Evolutionary conservation across 2,329 filamentous ascomycete genomes (phyloP).

Genomic region (Verticillium dahliae): DNA sequence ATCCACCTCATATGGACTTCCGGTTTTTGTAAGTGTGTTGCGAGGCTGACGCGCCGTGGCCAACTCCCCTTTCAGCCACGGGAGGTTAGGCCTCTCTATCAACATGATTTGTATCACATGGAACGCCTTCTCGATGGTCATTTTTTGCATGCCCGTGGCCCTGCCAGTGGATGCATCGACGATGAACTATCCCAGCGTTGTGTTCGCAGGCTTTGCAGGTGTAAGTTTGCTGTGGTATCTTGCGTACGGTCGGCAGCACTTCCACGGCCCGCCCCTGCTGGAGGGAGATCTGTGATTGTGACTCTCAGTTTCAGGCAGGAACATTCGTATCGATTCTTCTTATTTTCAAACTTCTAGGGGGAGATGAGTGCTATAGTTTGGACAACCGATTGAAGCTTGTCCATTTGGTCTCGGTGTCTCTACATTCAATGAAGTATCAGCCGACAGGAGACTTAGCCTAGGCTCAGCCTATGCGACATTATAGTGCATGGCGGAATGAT

Average conservation of each 20-base stretch:
- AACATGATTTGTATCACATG: slow-evolving; percentile 63
- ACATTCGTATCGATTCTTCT: too few relatives aligned
- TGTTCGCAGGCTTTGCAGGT: slow-evolving; percentile 55
- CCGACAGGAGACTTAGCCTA: too few relatives aligned
- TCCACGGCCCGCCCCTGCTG: slow-evolving; percentile 45
- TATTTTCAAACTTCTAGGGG: too few relatives aligned
- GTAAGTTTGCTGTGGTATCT: slow-evolving; percentile 60
- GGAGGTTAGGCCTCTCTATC: slow-evolving; percentile 60
- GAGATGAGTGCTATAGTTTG: too few relatives aligned
- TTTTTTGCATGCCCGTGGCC: slow-evolving; percentile 70
- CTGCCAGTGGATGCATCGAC: slow-evolving; percentile 46
- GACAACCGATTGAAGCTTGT: too few relatives aligned
- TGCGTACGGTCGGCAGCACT: slow-evolving; percentile 54
- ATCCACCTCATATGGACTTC: slow-evolving; percentile 67
- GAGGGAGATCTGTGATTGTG: too few relatives aligned
- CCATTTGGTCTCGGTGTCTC: too few relatives aligned
- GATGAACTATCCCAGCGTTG: slow-evolving; percentile 66
- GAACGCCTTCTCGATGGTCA: slow-evolving; percentile 62
- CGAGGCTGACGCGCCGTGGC: slow-evolving; percentile 58
- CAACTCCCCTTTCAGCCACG: slow-evolving; percentile 61
- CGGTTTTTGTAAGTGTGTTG: slow-evolving; percentile 65
- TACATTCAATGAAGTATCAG: too few relatives aligned
- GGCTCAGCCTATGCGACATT: too few relatives aligned
- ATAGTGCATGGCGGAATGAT: too few relatives aligned
- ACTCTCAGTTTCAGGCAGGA: too few relatives aligned